Conservation (phyloP, 2,329 filamentous ascomycete genomes). For the Aplosporella prunicola region DNA sequence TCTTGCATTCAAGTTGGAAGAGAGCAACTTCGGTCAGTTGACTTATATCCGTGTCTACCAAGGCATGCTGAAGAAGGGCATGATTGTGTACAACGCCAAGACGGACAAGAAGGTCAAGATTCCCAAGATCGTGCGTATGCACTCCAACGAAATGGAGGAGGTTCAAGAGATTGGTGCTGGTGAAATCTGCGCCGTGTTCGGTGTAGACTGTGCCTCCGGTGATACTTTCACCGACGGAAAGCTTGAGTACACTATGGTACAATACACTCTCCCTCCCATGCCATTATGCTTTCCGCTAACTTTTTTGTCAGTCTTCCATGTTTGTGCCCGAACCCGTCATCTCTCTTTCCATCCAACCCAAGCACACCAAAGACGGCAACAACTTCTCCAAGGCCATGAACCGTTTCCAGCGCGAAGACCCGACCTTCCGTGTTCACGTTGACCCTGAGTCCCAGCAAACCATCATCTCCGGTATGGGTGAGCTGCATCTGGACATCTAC, state of each 20-base stretch:
- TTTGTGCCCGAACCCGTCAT: constrained; percentile 97
- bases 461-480: constrained; percentile 97
- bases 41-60: constrained; percentile 99
- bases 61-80: constrained; percentile 77
- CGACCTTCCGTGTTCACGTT: constrained; percentile 90
- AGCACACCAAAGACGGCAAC: constrained; percentile 79
- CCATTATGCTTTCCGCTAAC: constrained; percentile 4
- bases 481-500: constrained; percentile 94
- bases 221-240: constrained; percentile 96
- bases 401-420: constrained; percentile 95
- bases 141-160: constrained; percentile 99
- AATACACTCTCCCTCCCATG: constrained; percentile 6
- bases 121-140: constrained; percentile 96
- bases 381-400: constrained; percentile 99
- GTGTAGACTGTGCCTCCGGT: constrained; percentile 92
- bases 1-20: constrained; percentile 96
- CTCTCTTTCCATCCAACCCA: constrained; percentile 93
- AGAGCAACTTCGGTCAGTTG: constrained; percentile 95
- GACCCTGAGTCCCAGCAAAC: constrained; percentile 91
- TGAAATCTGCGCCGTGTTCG: constrained; percentile 97
- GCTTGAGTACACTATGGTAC: constrained; percentile 78
- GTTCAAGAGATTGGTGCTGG: constrained; percentile 85
- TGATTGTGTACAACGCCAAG: constrained; percentile 86
- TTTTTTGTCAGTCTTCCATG: constrained; percentile 60
- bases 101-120: constrained; percentile 95